A percentile compares a stretch with the other conserved stretches of the same genome.
phyloP scores from a whole-genome alignment of 345 rosid species.

The Syzygium aqueum region DNA sequence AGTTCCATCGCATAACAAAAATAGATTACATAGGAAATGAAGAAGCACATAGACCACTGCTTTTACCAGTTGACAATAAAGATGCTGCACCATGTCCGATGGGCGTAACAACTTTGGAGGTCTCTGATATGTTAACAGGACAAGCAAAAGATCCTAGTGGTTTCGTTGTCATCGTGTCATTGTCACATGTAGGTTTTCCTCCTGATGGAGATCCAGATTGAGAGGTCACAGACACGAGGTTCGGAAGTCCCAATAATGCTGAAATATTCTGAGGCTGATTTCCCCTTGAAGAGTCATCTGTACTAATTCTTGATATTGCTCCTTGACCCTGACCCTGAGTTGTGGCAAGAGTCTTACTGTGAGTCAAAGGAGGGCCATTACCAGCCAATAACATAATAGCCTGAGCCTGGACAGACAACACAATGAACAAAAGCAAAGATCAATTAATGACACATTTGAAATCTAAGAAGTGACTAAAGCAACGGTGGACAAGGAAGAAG shows the following conservation, averaged over 20 bases:
- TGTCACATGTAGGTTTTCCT: background rate
- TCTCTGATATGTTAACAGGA: background rate
- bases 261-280: background rate
- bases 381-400: constrained; percentile 77
- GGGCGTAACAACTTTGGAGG: background rate
- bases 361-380: constrained; percentile 24
- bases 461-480: background rate
- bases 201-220: background rate
- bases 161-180: background rate
- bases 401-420: constrained; percentile 45
- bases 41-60: background rate
- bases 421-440: background rate
- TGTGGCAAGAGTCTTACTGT: constrained; percentile 8
- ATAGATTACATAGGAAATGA: background rate
- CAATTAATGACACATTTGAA: background rate
- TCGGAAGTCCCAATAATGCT: background rate
- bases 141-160: background rate
- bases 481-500: background rate
- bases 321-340: constrained; percentile 9
- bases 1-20: background rate
- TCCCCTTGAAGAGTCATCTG: background rate
- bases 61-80: background rate
- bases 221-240: background rate
- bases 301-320: background rate
- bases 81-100: background rate